Evolutionary conservation across 2,329 filamentous ascomycete genomes (phyloP), one percentile per base, ranked within the genome.

Genomic region (Colletotrichum chrysophilum): DNA sequence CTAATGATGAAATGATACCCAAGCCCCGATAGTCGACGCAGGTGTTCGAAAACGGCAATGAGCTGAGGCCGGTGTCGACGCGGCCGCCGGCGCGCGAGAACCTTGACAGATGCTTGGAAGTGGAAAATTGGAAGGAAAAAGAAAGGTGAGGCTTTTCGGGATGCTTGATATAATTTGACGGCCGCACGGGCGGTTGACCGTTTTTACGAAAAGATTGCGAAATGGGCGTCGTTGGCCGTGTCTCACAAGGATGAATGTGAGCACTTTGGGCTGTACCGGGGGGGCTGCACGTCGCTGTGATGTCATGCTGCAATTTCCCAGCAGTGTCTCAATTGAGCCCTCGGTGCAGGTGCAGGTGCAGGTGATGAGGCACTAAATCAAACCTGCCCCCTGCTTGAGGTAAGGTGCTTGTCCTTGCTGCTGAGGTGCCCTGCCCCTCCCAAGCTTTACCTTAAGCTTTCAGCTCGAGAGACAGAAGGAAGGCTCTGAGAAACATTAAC

Each of bases 1-100:
- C 48, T 68, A 64, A 60, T 52, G 70, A 75, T 75, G 28, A 74
- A 52, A 74, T 73, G 74, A 76, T 76, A 76, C 70, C 70, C 73
- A n/a, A 30, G 36, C 4, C 32, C 13, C 12, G 28, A 62, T 30
- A 62, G 36, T 48, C 43, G 61, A 52, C 28, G 71, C 56, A 48
- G 16, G 9, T 62, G 36, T 21, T 26, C 28, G 43, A 14, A 56
- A 21, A 12, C 14, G 16, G 60, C n/a, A 62, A 34, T 5, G 67
- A 56, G 32, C 43, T 30, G 52, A 74, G 32, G 38, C 5, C 36
- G 18, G 9, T 34, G 13, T 62, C 43, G 32, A 38, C 18, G 13
- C 60, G 32, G 32, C 13, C 12, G 1, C 10, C 30, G 18, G 36
- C 34, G 34, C 38, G 30, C 34, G 30, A n/a, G 28, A 28, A 61